Evolutionary conservation across 164 flowering plant species (phyloP), one percentile per base, ranked within the genome.

Genomic region (Vitis rupestris): DNA sequence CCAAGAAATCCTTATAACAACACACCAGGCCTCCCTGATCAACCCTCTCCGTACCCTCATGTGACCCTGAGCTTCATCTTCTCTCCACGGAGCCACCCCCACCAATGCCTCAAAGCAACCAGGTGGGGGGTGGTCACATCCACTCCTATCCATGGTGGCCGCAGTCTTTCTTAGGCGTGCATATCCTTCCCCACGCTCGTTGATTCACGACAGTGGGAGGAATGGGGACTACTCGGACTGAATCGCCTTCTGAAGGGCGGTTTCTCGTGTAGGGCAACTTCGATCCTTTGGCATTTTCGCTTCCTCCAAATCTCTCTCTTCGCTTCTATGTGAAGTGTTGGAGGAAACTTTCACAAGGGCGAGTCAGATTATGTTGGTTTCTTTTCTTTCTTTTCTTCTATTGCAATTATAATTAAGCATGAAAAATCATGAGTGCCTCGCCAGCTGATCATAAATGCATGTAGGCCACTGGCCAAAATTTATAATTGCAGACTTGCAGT

Each of bases 231-330:
- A 47, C 66, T 37, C 12, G 9, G 17, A 12, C 66, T 50, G 71
- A 52, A 68, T 69, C 67, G 64, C 70, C 61, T 50, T 50, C 65
- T 64, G 1, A 61, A 31, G 37, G 69, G 66, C 53, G 68, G 74
- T 49, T 67, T 69, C 68, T 56, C 65, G 50, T 48, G 49, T 66
- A 75, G 82, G 82, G 82, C 82, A 79, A 79, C 76, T 74, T 65
- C 60, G 23, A 71, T 74, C 81, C 81, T 78, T 78, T 78, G 81
- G 81, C 81, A 78, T 71, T 68, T 78, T 59, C 61, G 44, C 54
- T 50, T 63, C 51, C 68, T 71, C 59, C 27, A 11, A 14, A 15
- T 53, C 66, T 44, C 49, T 44, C 30, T 47, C 55, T 16, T 72
- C 52, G 51, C 75, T 60, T 66, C 66, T 16, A 2, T 47, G 47